Conservation (phyloP, 31 red algal genomes). For the Bonnemaisonia californica region DNA sequence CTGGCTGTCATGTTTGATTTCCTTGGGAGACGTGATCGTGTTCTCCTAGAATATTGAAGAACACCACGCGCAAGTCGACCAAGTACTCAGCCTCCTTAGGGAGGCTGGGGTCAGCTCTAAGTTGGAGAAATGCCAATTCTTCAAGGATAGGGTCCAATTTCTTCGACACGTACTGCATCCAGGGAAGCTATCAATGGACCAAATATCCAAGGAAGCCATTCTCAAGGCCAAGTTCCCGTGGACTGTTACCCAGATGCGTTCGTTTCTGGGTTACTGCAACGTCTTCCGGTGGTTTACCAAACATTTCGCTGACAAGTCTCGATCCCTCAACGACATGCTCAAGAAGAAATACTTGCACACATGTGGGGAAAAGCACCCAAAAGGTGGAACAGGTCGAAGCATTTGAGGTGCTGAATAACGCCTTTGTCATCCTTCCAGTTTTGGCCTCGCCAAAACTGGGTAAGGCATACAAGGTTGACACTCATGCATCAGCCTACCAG, state of each 20-base stretch:
- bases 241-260: no score
- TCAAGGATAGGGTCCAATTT: background rate
- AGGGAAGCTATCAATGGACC: background rate
- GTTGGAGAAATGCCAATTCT: constrained; percentile 11
- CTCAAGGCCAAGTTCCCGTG: constrained; percentile 5
- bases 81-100: no score
- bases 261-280: constrained; percentile 14
- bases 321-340: background rate
- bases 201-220: background rate
- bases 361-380: no score
- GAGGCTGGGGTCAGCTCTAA: no score
- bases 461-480: constrained; percentile 14
- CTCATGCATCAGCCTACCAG: background rate
- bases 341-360: background rate
- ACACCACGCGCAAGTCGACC: no score
- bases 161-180: constrained; percentile 21
- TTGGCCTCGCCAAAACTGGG: background rate
- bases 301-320: constrained; percentile 12
- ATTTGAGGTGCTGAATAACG: constrained; percentile 1
- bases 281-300: constrained; percentile 32
- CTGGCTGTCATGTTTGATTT: background rate
- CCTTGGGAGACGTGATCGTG: no score
- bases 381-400: background rate
- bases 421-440: background rate
- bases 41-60: no score